Evolutionary conservation across 768 basidiomycete species (phyloP), one percentile per base, ranked within the genome.

Genomic region (Pulveroboletus sp.): DNA sequence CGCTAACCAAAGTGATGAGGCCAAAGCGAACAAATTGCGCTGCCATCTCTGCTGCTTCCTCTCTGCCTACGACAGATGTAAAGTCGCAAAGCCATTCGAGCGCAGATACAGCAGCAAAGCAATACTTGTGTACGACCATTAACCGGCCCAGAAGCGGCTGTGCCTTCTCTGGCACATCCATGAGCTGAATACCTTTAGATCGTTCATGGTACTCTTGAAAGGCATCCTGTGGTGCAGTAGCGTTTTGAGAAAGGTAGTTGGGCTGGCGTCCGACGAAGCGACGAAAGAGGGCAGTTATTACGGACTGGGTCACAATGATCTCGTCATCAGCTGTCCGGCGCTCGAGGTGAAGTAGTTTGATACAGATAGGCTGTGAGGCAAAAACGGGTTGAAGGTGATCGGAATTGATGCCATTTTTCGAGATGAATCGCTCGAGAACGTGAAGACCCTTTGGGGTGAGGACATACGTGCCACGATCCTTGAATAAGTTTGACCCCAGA

Each of bases 351-450:
- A 99, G 82, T 7, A 98, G 80, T 70, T 97, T 96, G 78, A 97
- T 89, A 72, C 92, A 94, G 58, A 99, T 97, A 31, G 95, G 93
- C 64, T 96, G 93, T 0, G 88, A 78, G 14, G 81, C 79, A 67
- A 98, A 99, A 39, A 97, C 89, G 46, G 79, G 82, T 56, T 92
- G 82, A 17, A 98, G 81, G 67, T 93, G 86, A 71, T 96, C 92
- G 38, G 92, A 86, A 57, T 86, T 91, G 74, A 99, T 97, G 60
- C 96, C 96, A 68, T 99, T 98, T 78, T 95, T 97, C 69, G 86
- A 89, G 75, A 98, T 96, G 77, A 99, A 99, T n/a, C 96, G 86
- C 66, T 99, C 96, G 56, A 99, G 84, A 61, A 99, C 90, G 63
- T 99, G 96, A 45, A 98, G 84, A 46, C 96, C 96, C 73, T 99